Base-by-base conservation (phyloP, 257 asterid genomes). In the Solanum medicagineum region DNA sequence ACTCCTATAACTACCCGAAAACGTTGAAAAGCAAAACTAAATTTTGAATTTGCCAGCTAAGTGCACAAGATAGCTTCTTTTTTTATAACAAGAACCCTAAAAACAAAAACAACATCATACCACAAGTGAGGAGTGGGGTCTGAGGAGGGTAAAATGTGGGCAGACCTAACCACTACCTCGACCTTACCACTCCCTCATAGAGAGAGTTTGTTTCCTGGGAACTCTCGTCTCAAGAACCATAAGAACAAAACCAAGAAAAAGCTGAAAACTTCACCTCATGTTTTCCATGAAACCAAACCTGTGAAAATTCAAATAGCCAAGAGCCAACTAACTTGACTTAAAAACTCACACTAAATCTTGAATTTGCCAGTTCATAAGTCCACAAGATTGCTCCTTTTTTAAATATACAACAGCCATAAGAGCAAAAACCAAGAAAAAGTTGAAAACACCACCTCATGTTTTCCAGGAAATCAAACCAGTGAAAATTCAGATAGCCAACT, bases 361-460 rank as follows among this genome's bases (percentile, higher is more conserved):
- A n/a, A 60, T 60, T 12, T 24, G 32, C 16, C 36, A 53, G 11
- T 10, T 49, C 51, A 47, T 2, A 10, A 49, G 47, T 19, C 6
- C 60, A 17, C 59, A 7, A 80, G 42, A 59, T 62, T 62, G 40
- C 40, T 22, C 29, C 20, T 60, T 3, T 62, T 11, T 26, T 13
- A 29, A 36, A 36, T 36, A 36, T 26, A 29, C 45, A 14, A 29
- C 20, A 26, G 29, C 11, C 20, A 26, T 6, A 55, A 7, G 53
- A 10, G 19, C n/a, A 16, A 55, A 55, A 55, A 36, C 3, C 22
- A 82, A 15, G n/a, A 11, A 45, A 17, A 20, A 12, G 15, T 12
- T 14, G 29, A 40, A 56, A 68, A 55, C 6, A 20, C 54, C 40
- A 94, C 99, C 99, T 89, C 91, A 49, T 49, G 14, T 49, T 49